Base-by-base conservation (phyloP, 129 eudicot species). In the Helianthus tuberosus region DNA sequence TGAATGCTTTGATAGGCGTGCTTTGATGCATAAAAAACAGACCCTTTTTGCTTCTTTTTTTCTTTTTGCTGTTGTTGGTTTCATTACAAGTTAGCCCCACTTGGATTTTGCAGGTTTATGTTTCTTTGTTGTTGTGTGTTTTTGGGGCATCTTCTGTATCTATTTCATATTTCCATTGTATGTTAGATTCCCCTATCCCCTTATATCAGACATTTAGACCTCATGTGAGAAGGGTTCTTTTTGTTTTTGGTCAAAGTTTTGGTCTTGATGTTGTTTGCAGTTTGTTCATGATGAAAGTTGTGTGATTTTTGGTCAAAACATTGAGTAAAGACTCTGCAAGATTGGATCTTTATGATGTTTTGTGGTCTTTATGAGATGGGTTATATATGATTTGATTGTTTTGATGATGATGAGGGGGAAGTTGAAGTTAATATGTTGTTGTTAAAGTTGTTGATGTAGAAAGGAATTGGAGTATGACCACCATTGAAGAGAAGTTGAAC, bases 1-100 rank as follows among this genome's bases (percentile, higher is more conserved):
- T 77, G 50, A 88, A 88, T 84, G 90, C 98, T 89, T 92, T 80
- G 98, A 72, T 87, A 81, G 83, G 98, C 98, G 98, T 92, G 98
- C 97, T 92, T 84, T 80, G 91, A 84, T 85, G 84, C 75, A 89
- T 39, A 68, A 79, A 81, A 49, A 0, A 17, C 51, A 70, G 48
- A 76, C 23, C 78, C 86, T 87, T 79, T 36, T 69, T 48, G 32
- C 12, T 16, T 55, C 62, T 52, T 20, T 64, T 44, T 54, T 48
- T 67, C 66, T 0, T 84, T 77, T 47, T 57, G 59, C 63, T 84
- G 44, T 77, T 77, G 75, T 64, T 92, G 74, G 73, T 81, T 83
- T 78, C 69, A 81, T 63, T 77, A 77, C 63, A 77, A 66, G 57
- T 46, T 63, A 83, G 82, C 90, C 96, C 91, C 98, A 87, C 94